Base-by-base conservation (phyloP, 768 basidiomycete genomes). In the Termitomyces sp. region DNA sequence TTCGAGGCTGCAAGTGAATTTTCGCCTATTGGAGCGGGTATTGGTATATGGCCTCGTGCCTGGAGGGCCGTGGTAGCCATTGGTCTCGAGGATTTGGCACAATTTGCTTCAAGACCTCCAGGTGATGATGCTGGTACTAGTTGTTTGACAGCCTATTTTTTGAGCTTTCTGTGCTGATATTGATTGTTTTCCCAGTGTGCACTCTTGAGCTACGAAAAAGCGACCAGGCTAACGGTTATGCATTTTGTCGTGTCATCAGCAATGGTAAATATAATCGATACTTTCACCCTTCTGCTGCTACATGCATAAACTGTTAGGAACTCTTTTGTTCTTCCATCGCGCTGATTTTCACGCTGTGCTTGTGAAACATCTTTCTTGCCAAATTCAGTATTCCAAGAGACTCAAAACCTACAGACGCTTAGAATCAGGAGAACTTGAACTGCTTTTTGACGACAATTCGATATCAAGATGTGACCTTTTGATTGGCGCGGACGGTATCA, bases 381-480 rank as follows among this genome's bases (percentile, higher is more conserved):
- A 65, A 16, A 69, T 70, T 6, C 71, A 76, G 53, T 72, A 74
- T 5, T 71, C 72, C 13, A 80, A 78, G 60, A 78, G 75, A 20
- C 71, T 84, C 3, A 62, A 67, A 16, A 71, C 73, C 0, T 83
- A 79, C 60, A 62, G 53, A 3, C 72, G 75, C 52, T 38, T 58
- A n/a, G 49, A 52, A 32, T 45, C 51, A 10, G 60, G 60, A 16
- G 59, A 55, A 49, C 46, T 68, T 32, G 30, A 70, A 69, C 57
- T 74, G 32, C 7, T 57, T 70, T 84, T 86, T 61, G 55, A 69
- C 11, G 78, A 85, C 52, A 80, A 79, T 11, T 68, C 72, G 1
- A 72, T 66, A 2, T 74, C 79, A 4, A 66, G 67, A 7, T 84
- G 79, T 59, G 82, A 85, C 61, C 49, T 85, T 7, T 71, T 86